phyloP scores from a whole-genome alignment of 371 early-diverging fungal genomes.

The Mortierella sp. region DNA sequence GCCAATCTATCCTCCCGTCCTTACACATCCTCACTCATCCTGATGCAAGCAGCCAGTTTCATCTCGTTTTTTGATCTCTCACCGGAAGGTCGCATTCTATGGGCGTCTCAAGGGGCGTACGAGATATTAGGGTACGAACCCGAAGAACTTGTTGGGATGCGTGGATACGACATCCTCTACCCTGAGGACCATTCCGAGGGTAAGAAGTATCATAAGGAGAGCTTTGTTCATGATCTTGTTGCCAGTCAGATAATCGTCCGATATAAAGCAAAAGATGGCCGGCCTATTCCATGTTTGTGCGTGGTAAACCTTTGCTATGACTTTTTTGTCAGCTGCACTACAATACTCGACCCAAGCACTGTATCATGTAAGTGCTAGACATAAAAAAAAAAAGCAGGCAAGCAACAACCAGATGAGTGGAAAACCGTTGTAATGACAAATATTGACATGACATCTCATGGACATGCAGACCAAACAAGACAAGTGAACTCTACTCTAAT shows the following conservation, averaged over 20 bases:
- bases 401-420: too few relatives aligned
- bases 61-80: conserved; percentile 65
- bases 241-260: conserved; percentile 22
- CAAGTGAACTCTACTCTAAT: conserved; percentile 12
- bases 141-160: conserved; percentile 57
- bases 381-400: too few relatives aligned
- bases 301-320: conserved; percentile 19
- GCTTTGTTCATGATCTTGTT: conserved; percentile 57
- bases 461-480: conserved; percentile 4
- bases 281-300: background rate
- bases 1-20: background rate
- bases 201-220: conserved; percentile 45
- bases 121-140: conserved; percentile 60
- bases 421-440: background rate
- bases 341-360: background rate
- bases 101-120: conserved; percentile 58
- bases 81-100: conserved; percentile 55
- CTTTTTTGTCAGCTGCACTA: conserved; percentile 7
- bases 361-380: conserved; percentile 1
- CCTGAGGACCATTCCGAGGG: conserved; percentile 50
- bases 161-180: conserved; percentile 56
- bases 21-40: background rate
- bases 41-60: conserved; percentile 26
- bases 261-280: conserved; percentile 15
- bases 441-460: background rate